Evolutionary conservation across 2,329 filamentous ascomycete genomes (phyloP), one percentile per base, ranked within the genome.

Genomic region (Ophiostoma pallidulum): DNA sequence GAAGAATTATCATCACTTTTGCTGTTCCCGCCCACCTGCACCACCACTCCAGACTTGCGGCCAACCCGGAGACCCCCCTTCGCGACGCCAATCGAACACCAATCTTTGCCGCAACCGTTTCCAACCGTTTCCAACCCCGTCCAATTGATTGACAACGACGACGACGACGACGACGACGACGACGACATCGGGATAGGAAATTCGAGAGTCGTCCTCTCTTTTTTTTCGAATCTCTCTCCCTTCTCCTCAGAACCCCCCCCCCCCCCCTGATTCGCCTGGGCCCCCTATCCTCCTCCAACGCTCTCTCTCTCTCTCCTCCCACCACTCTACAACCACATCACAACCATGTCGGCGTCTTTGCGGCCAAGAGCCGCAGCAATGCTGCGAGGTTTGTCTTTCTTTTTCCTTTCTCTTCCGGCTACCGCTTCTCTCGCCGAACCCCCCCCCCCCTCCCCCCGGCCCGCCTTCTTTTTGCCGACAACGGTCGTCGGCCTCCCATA

Each of bases 351-450:
- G 54, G 64, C 65, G 50, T 69, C 70, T 50, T 62, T 70, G 61
- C 71, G 73, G 65, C 70, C 70, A 57, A 69, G 69, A 60, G 70
- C 69, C 64, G 66, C 71, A 57, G 67, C 74, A 66, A 69, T 71
- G 58, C 64, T 75, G 56, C 69, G 72, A 70, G 70, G 72, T 75
- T 58, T 57, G 70, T 61, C 37, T 28, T 26, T 26, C 9, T 1
- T 8, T 20, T 22, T 35, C 37, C 35, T n/a, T 20, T 16, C 16
- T 19, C 38, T 32, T 9, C 37, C 14, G 16, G 9, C n/a, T n/a
- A n/a, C n/a, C n/a, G n/a, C n/a, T n/a, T n/a, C n/a, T n/a, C n/a
- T n/a, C n/a, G n/a, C n/a, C n/a, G n/a, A n/a, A n/a, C n/a, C n/a
- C n/a, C n/a, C n/a, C n/a, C n/a, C n/a, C n/a, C n/a, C n/a, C n/a